Evolutionary conservation across 139 green algal genomes (phyloP).

Genomic region (Chlamydomonas sphaeroides): DNA sequence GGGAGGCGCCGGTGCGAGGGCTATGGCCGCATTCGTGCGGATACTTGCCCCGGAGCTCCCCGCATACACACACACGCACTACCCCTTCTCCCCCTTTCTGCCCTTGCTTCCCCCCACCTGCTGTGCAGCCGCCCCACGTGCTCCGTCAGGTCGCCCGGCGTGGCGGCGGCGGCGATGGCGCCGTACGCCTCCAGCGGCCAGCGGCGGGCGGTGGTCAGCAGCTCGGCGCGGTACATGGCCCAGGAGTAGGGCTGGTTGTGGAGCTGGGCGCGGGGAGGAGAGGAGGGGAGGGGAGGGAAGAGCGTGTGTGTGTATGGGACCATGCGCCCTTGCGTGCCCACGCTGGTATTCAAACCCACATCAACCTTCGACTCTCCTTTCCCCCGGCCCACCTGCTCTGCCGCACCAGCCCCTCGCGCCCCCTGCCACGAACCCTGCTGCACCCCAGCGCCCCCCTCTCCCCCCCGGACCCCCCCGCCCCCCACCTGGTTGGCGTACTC

Average conservation of each 20-base stretch:
- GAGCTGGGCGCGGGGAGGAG: slow-evolving; percentile 1
- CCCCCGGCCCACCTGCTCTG: too few species aligned
- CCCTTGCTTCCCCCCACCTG: neutral
- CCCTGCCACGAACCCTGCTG: too few species aligned
- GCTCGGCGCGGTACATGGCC: slow-evolving; percentile 78
- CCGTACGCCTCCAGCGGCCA: slow-evolving; percentile 86
- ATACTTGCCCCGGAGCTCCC: too few species aligned
- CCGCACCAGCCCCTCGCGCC: too few species aligned
- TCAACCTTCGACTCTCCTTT: too few species aligned
- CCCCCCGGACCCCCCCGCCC: neutral
- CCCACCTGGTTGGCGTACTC: slow-evolving; percentile 71
- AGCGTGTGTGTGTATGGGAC: too few species aligned
- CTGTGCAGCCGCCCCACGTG: slow-evolving; percentile 45
- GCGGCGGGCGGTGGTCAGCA: slow-evolving; percentile 56
- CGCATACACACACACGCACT: neutral
- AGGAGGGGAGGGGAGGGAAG: neutral
- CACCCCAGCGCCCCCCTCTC: too few species aligned
- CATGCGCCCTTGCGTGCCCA: too few species aligned
- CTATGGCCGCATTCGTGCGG: too few species aligned
- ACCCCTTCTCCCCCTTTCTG: neutral
- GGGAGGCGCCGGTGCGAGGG: too few species aligned
- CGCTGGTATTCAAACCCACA: too few species aligned
- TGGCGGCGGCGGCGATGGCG: slow-evolving; percentile 58
- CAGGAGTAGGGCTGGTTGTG: slow-evolving; percentile 84
- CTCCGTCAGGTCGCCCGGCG: slow-evolving; percentile 47